Evolutionary conservation across 495 filamentous ascomycete genomes (phyloP), one percentile per base, ranked within the genome.

Genomic region (Pyrenula massariospora): DNA sequence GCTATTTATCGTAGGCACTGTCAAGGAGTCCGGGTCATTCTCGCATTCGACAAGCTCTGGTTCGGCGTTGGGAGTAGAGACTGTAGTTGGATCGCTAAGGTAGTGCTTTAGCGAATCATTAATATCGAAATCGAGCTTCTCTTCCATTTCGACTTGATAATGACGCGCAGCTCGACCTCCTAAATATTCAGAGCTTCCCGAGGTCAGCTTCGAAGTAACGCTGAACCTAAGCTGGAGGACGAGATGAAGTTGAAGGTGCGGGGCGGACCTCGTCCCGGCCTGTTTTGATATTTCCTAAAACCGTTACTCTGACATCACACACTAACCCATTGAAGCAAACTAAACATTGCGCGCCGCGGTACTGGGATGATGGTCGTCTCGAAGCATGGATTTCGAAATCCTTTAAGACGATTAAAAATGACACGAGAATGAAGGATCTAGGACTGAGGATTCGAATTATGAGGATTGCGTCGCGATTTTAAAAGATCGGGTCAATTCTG

Each of bases 91-190:
- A 71, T 96, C 89, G 73, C 87, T 89, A 77, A 95, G 85, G 71
- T 99, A 97, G 65, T 87, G 79, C 76, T 95, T 96, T 70, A 97
- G 84, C 59, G 90, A 86, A 65, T 93, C 84, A 71, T 96, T 96
- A 69, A 99, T 87, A 68, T 97, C 89, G 71, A 97, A 99, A 58
- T 84, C 81, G 62, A 88, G 75, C 58, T 75, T 73, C 54, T 80
- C 76, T 66, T 88, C 89, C 91, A 95, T 95, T 62, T 61, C 59
- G 54, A 60, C 54, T 42, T 5, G n/a, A n/a, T n/a, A n/a, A n/a
- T n/a, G n/a, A n/a, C n/a, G n/a, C n/a, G n/a, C n/a, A n/a, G n/a
- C n/a, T n/a, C n/a, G n/a, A n/a, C n/a, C n/a, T n/a, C n/a, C n/a
- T n/a, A n/a, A n/a, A n/a, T n/a, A n/a, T n/a, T n/a, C n/a, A n/a